These are phyloP conservation scores for Calonectria crousiana DNA, from an alignment of 2,329 filamentous ascomycete genomes.

Conservation along the genomic window DNA sequence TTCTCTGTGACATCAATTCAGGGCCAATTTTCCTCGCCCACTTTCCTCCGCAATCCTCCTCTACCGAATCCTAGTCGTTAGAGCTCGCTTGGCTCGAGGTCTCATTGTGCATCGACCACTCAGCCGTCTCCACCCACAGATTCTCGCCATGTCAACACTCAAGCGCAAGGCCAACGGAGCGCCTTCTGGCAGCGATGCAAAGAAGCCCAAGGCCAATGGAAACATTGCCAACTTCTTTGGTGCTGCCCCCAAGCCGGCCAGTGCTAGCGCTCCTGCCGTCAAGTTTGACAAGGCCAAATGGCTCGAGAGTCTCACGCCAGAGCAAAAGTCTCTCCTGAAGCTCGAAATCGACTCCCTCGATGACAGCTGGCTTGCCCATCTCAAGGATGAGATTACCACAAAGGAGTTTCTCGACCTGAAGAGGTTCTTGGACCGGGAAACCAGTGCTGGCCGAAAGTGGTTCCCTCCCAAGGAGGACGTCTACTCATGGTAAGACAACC, in stretches of 20 bases:
- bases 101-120: constrained; percentile 35
- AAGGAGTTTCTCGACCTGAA: constrained; percentile 90
- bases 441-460: constrained; percentile 78
- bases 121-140: constrained; percentile 33
- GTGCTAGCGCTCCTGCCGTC: constrained; percentile 48
- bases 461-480: constrained; percentile 92
- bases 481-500: constrained; percentile 83
- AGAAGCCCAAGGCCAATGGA: constrained; percentile 80
- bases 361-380: constrained; percentile 88
- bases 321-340: constrained; percentile 85
- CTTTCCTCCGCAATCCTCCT: constrained; percentile 33
- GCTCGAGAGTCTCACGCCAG: constrained; percentile 81
- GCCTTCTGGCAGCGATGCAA: constrained; percentile 62
- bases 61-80: constrained; percentile 17
- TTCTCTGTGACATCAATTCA: neutral
- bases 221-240: constrained; percentile 94
- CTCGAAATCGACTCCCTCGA: constrained; percentile 94
- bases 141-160: constrained; percentile 63
- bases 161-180: constrained; percentile 75
- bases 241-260: constrained; percentile 66
- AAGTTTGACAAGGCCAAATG: constrained; percentile 93
- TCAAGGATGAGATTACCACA: constrained; percentile 87
- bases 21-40: neutral
- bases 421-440: constrained; percentile 85
- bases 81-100: constrained; percentile 30